Evolutionary conservation across 148 eudicot species (phyloP).

Genomic region (Cornus kousa): DNA sequence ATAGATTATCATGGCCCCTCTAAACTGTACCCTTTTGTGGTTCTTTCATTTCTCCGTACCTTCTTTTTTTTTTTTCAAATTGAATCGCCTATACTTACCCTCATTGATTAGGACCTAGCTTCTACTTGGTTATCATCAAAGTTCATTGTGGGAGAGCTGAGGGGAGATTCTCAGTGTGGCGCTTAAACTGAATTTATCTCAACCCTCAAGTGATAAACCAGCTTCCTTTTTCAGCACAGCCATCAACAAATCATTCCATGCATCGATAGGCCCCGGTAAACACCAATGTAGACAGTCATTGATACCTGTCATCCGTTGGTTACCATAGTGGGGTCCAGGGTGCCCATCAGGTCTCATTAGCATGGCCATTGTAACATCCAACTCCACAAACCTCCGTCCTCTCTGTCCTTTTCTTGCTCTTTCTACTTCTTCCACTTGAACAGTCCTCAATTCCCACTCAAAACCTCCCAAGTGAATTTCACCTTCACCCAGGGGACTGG

Average conservation of each 20-base stretch:
- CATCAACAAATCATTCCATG: too few relatives aligned
- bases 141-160: slow-evolving; percentile 61
- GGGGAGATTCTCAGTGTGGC: slow-evolving; percentile 65
- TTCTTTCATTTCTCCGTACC: not conserved
- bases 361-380: too few relatives aligned
- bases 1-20: not conserved
- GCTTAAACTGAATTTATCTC: too few relatives aligned
- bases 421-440: slow-evolving; percentile 48
- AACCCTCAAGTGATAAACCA: too few relatives aligned
- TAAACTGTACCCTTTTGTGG: not conserved
- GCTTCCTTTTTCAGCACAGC: too few relatives aligned
- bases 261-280: too few relatives aligned
- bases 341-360: too few relatives aligned
- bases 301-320: slow-evolving; percentile 45
- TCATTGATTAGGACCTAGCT: slow-evolving; percentile 1
- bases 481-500: slow-evolving; percentile 35
- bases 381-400: too few relatives aligned
- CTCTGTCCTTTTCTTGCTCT: too few relatives aligned
- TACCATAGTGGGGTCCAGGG: too few relatives aligned
- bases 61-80: too few relatives aligned
- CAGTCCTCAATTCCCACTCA: slow-evolving; percentile 33
- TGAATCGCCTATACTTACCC: too few relatives aligned
- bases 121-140: slow-evolving; percentile 31
- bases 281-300: slow-evolving; percentile 47
- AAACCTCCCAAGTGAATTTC: slow-evolving; percentile 1